phyloP scores from a whole-genome alignment of 2,329 filamentous ascomycete genomes.

The Nakataea oryzae region DNA sequence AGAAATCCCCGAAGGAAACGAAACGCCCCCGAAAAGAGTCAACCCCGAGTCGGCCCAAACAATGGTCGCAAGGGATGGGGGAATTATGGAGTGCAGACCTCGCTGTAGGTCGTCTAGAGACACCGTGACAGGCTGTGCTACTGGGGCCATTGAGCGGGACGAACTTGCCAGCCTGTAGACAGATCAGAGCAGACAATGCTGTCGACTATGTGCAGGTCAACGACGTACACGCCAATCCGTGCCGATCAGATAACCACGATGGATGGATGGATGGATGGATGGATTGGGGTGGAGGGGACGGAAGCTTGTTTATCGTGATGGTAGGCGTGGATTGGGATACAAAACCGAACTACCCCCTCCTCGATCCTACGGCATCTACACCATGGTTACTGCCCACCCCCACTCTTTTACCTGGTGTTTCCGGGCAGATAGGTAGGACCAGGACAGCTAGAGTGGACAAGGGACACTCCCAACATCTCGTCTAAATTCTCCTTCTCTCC shows the following conservation, averaged over 20 bases:
- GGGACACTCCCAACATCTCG: not conserved
- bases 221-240: too few relatives aligned
- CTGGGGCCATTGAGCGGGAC: slow-evolving; percentile 11
- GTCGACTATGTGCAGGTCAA: not conserved
- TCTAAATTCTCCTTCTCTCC: not conserved
- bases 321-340: not conserved
- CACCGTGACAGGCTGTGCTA: slow-evolving; percentile 48
- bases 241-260: too few relatives aligned
- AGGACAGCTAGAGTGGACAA: not conserved
- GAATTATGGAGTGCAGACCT: slow-evolving; percentile 24
- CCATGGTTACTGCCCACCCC: not conserved
- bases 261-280: not conserved
- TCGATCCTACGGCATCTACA: not conserved
- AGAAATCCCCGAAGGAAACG: not conserved
- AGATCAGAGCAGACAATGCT: not conserved
- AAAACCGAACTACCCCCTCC: not conserved
- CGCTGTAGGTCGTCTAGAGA: slow-evolving; percentile 50
- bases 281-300: not conserved
- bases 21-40: not conserved
- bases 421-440: not conserved
- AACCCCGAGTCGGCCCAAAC: not conserved
- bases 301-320: not conserved
- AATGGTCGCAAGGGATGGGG: not conserved
- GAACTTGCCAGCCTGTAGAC: not conserved
- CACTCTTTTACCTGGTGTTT: not conserved